phyloP scores from a whole-genome alignment of 78 protist genomes.

The Emiliania huxleyi region DNA sequence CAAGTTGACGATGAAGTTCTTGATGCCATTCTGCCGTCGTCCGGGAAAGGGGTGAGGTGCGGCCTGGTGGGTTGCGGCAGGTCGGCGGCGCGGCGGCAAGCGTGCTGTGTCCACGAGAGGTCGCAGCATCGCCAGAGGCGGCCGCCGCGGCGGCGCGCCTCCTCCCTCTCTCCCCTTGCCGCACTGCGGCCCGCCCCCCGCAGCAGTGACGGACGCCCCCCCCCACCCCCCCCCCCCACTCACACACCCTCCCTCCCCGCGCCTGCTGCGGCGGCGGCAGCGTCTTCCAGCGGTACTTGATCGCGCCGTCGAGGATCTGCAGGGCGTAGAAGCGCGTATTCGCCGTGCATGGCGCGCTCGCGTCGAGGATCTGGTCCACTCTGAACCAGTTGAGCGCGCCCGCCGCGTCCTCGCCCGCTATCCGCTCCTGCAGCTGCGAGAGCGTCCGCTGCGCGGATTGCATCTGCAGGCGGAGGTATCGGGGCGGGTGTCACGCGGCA shows the following conservation, averaged over 20 bases:
- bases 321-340: slow-evolving; percentile 67
- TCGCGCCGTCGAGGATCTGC: slow-evolving; percentile 70
- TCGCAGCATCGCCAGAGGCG: neutral
- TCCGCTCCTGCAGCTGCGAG: slow-evolving; percentile 73
- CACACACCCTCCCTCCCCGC: too few relatives aligned
- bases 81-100: neutral
- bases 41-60: too few relatives aligned
- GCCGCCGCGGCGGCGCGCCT: slow-evolving; percentile 39
- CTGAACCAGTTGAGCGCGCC: slow-evolving; percentile 74
- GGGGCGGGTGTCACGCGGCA: too few relatives aligned
- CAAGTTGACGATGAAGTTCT: slow-evolving; percentile 75
- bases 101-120: too few relatives aligned
- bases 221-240: too few relatives aligned
- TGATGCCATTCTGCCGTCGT: slow-evolving; percentile 68
- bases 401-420: slow-evolving; percentile 62
- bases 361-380: slow-evolving; percentile 79
- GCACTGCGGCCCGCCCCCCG: too few relatives aligned
- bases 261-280: slow-evolving; percentile 78
- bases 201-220: too few relatives aligned
- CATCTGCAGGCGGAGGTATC: neutral
- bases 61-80: too few relatives aligned
- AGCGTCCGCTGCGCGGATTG: slow-evolving; percentile 65
- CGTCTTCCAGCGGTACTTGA: slow-evolving; percentile 80
- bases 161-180: too few relatives aligned
- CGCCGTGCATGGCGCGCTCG: neutral